Percentiles rank a stretch among this genome's conserved stretches.
Conservation (phyloP, 2,329 filamentous ascomycete species). For the Penicillium freii region DNA sequence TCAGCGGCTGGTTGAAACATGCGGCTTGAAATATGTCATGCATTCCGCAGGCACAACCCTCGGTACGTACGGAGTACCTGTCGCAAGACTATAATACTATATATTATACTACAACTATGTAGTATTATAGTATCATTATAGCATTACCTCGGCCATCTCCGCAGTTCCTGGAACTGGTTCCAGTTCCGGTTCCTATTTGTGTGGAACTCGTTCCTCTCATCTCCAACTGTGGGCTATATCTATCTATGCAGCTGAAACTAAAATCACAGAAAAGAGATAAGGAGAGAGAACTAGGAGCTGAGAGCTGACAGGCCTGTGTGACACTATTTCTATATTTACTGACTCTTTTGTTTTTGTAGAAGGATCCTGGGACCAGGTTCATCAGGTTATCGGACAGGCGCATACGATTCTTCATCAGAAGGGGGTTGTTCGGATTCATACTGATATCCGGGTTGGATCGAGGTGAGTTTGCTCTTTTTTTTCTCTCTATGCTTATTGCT, state of each 20-base stretch:
- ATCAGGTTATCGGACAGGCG: constrained; percentile 80
- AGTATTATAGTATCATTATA: no score
- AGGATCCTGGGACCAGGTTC: constrained; percentile 86
- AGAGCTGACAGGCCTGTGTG: background rate
- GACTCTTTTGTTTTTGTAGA: constrained; percentile 54
- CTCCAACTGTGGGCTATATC: background rate
- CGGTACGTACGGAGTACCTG: constrained; percentile 55
- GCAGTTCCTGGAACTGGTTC: no score
- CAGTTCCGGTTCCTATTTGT: background rate
- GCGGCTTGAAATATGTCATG: constrained; percentile 80
- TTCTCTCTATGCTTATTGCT: no score
- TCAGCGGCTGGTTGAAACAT: constrained; percentile 77
- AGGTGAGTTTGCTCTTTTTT: constrained; percentile 53
- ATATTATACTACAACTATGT: background rate
- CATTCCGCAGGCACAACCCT: constrained; percentile 92
- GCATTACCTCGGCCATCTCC: no score
- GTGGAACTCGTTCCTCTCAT: background rate
- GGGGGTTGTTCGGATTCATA: constrained; percentile 81
- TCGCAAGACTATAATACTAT: background rate
- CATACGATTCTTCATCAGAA: constrained; percentile 73
- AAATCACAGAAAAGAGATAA: background rate
- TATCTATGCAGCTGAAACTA: background rate
- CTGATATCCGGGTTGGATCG: constrained; percentile 80
- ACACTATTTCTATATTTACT: background rate
- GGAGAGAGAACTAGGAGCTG: background rate